Conservation (phyloP, 805 yeast genomes). For the Dipodascus albidus region DNA sequence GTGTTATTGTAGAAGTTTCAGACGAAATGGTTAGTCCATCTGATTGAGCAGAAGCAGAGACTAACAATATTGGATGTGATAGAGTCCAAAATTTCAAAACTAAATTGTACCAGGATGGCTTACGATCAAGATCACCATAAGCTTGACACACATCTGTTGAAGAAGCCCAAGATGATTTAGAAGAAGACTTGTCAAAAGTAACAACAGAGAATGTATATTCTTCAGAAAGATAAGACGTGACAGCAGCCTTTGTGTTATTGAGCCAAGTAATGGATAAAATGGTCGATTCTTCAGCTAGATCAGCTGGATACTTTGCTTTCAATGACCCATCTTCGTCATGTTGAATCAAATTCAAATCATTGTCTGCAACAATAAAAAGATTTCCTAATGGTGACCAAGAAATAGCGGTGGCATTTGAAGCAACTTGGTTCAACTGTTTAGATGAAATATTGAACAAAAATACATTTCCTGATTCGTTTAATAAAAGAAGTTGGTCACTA, state of each 20-base stretch:
- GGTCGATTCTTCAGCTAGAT: background rate
- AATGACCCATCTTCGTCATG: constrained; percentile 9
- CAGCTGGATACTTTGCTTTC: background rate
- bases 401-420: constrained; percentile 5
- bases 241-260: background rate
- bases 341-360: background rate
- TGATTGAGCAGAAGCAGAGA: constrained; percentile 38
- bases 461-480: background rate
- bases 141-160: background rate
- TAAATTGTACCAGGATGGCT: background rate
- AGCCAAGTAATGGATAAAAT: background rate
- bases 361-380: constrained; percentile 15
- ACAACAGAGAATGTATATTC: background rate
- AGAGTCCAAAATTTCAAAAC: background rate
- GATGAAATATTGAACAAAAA: background rate
- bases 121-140: background rate
- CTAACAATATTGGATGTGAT: background rate
- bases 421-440: background rate
- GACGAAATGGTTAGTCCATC: constrained; percentile 47
- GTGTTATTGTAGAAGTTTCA: constrained; percentile 29
- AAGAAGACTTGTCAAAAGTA: background rate
- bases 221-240: background rate
- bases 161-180: background rate
- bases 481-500: background rate
- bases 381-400: constrained; percentile 22